Evolutionary conservation across 2,329 filamentous ascomycete genomes (phyloP).

Genomic region (Akanthomyces uredinophilus): DNA sequence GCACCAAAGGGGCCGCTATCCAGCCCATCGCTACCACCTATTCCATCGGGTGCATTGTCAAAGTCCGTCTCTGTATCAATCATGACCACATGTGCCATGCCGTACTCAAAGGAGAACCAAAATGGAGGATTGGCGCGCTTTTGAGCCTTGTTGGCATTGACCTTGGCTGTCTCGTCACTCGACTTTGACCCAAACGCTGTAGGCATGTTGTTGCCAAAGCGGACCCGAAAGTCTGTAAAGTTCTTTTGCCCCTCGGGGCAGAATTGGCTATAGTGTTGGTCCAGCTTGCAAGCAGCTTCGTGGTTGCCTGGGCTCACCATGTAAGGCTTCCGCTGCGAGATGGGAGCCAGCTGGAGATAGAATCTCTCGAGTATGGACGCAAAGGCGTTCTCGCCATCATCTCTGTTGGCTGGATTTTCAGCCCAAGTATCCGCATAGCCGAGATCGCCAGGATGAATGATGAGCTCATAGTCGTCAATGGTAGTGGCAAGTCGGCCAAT

Average conservation of each 20-base stretch:
- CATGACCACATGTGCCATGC: constrained; percentile 26
- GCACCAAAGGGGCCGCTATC: constrained; percentile 46
- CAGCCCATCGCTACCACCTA: constrained; percentile 24
- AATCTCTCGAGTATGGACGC: constrained; percentile 53
- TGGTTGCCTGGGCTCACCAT: constrained; percentile 46
- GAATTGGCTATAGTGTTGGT: constrained; percentile 29
- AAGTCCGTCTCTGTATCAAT: constrained; percentile 31
- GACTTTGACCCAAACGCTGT: constrained; percentile 46
- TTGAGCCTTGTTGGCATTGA: constrained; percentile 40
- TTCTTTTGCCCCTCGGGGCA: constrained; percentile 52
- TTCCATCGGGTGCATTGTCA: constrained; percentile 24
- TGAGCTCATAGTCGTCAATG: constrained; percentile 50
- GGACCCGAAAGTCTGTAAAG: constrained; percentile 55
- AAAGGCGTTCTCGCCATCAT: constrained; percentile 46
- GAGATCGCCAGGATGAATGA: constrained; percentile 50
- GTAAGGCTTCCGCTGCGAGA: constrained; percentile 50
- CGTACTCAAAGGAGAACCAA: constrained; percentile 26
- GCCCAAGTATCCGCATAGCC: constrained; percentile 57
- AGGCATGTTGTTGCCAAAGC: constrained; percentile 45
- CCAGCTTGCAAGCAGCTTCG: constrained; percentile 44
- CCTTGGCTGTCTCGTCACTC: constrained; percentile 36
- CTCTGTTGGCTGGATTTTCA: constrained; percentile 38
- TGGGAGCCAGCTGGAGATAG: constrained; percentile 36
- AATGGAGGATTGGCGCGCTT: constrained; percentile 26
- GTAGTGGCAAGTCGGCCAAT: constrained; percentile 47